Conservation (phyloP, 2,329 filamentous ascomycete genomes). For the Pseudogymnoascus sp. region DNA sequence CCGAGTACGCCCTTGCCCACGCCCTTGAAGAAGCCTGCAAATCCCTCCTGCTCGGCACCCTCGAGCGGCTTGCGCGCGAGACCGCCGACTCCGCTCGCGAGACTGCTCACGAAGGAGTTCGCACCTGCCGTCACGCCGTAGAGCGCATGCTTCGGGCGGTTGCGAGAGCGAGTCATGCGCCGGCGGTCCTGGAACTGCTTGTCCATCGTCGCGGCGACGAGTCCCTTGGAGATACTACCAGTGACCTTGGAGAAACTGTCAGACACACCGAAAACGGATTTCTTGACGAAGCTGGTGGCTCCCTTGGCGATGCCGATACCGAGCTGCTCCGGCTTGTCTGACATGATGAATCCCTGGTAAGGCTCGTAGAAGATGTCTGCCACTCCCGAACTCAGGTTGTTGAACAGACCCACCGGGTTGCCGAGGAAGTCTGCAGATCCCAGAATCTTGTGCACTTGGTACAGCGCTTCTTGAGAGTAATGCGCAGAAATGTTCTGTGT, state of each 20-base stretch:
- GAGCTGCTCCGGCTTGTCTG: constrained; percentile 88
- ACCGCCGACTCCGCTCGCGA: constrained; percentile 89
- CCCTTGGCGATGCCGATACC: constrained; percentile 94
- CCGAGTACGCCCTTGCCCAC: constrained; percentile 92
- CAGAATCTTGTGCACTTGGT: constrained; percentile 94
- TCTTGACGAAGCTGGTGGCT: constrained; percentile 95
- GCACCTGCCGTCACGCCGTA: constrained; percentile 94
- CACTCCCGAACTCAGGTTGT: constrained; percentile 93
- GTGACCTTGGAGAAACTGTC: constrained; percentile 98
- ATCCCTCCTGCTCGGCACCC: constrained; percentile 90
- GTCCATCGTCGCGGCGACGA: constrained; percentile 90
- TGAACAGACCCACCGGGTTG: constrained; percentile 95
- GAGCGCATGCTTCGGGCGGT: constrained; percentile 91
- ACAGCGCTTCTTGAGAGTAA: constrained; percentile 92
- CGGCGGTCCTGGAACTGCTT: constrained; percentile 97
- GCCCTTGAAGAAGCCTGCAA: constrained; percentile 92
- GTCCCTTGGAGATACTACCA: constrained; percentile 90
- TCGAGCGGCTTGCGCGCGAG: constrained; percentile 89
- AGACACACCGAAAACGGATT: constrained; percentile 93
- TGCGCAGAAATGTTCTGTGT: constrained; percentile 83
- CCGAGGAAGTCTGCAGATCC: constrained; percentile 96
- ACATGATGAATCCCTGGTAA: constrained; percentile 95
- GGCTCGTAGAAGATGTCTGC: constrained; percentile 99
- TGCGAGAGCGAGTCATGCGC: constrained; percentile 85
- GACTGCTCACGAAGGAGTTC: constrained; percentile 85